These are phyloP conservation scores for Hevea brasiliensis DNA, from an alignment of 345 rosid genomes.

Conservation along the genomic window DNA sequence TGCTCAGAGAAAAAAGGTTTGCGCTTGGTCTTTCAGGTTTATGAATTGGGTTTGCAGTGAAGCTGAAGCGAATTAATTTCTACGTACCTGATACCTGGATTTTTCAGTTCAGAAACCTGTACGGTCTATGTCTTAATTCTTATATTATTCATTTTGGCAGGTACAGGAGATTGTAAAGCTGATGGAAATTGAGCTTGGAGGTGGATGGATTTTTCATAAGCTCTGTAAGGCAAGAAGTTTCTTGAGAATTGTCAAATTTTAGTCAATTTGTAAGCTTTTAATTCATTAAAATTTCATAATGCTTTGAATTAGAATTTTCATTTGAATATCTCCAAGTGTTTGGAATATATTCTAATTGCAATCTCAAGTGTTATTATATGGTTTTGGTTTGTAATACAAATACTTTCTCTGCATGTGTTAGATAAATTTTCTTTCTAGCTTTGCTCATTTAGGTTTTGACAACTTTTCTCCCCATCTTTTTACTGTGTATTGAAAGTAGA, in stretches of 20 bases:
- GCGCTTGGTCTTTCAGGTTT: neutral
- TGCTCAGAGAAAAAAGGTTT: slow-evolving; percentile 68
- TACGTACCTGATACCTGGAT: neutral
- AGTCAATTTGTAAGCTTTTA: too few relatives aligned
- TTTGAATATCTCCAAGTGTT: neutral
- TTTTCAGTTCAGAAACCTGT: neutral
- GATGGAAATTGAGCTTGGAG: slow-evolving; percentile 85
- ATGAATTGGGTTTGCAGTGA: neutral
- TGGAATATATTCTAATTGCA: neutral
- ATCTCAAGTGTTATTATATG: too few relatives aligned
- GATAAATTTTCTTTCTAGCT: neutral
- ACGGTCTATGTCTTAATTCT: neutral
- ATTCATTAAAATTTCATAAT: too few relatives aligned
- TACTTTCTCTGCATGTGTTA: neutral
- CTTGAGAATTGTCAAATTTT: neutral
- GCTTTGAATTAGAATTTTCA: neutral
- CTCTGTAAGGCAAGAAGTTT: slow-evolving; percentile 55
- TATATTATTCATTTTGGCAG: slow-evolving; percentile 40
- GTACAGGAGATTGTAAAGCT: slow-evolving; percentile 67
- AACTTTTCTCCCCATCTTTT: neutral
- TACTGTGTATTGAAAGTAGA: neutral
- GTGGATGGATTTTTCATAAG: slow-evolving; percentile 74
- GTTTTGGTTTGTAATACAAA: neutral
- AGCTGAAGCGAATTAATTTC: neutral
- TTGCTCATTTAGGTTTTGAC: neutral